A percentile compares a stretch with the other conserved stretches of the same genome.
Evolutionary conservation across 192 early-diverging fungal genomes (phyloP).

Genomic region (Coemansia sp.): DNA sequence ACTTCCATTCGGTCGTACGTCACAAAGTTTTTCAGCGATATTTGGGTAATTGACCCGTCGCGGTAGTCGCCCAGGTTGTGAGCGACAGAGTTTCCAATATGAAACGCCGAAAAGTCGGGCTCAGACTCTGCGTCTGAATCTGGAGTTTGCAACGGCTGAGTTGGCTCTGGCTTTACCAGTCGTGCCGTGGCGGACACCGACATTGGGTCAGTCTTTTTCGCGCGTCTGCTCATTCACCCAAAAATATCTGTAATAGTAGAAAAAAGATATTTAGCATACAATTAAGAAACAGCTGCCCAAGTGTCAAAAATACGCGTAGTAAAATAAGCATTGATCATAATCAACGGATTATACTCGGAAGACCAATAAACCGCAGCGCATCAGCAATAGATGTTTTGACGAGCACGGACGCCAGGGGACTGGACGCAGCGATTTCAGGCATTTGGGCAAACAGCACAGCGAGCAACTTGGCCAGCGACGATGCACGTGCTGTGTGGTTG

Average conservation of each 20-base stretch:
- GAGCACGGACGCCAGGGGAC: neutral
- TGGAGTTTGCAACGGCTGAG: no score
- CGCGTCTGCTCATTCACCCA: slow-evolving; percentile 2
- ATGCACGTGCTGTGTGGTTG: neutral
- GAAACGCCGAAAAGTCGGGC: neutral
- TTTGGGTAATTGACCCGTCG: slow-evolving; percentile 36
- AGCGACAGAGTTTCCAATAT: neutral
- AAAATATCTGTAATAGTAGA: neutral
- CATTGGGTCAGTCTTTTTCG: neutral
- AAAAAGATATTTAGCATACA: slow-evolving; percentile 3
- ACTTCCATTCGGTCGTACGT: slow-evolving; percentile 89
- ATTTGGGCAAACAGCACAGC: slow-evolving; percentile 9
- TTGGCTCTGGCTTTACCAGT: no score
- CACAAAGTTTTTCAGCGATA: slow-evolving; percentile 73
- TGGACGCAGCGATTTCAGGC: neutral
- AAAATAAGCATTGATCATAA: neutral
- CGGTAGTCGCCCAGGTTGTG: slow-evolving; percentile 13
- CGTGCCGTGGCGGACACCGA: no score
- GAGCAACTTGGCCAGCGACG: slow-evolving; percentile 1
- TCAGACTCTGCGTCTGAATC: neutral
- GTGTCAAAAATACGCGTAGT: no score
- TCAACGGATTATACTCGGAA: neutral
- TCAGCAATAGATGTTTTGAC: slow-evolving; percentile 1
- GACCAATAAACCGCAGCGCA: slow-evolving; percentile 8
- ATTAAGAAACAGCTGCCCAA: neutral